phyloP scores from a whole-genome alignment of 352 stramenopile genomes.

The Phytophthora fragariaefolia region DNA sequence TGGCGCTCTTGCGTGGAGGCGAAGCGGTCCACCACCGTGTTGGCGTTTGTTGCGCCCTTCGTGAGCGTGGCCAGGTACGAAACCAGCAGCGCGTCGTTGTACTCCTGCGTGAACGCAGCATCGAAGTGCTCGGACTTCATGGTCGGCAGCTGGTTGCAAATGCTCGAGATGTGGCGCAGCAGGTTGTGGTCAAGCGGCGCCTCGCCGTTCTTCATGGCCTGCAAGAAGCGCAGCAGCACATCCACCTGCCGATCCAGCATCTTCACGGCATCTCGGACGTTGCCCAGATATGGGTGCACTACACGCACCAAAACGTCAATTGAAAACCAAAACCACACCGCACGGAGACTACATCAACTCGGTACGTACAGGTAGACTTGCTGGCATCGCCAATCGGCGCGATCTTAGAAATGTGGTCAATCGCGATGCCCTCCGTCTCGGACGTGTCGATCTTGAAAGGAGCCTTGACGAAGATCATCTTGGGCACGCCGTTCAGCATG shows the following conservation, averaged over 20 bases:
- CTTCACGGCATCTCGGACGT: conserved; percentile 83
- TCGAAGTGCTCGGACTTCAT: conserved; percentile 83
- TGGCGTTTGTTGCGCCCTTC: conserved; percentile 80
- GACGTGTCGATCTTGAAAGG: conserved; percentile 90
- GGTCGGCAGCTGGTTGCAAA: conserved; percentile 85
- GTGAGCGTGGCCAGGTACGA: conserved; percentile 87
- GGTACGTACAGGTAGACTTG: conserved; percentile 65
- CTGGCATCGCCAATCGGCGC: conserved; percentile 68
- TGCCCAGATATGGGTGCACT: conserved; percentile 86
- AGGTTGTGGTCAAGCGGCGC: conserved; percentile 80
- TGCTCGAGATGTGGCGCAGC: conserved; percentile 86
- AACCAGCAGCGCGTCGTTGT: conserved; percentile 84
- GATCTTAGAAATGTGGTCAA: conserved; percentile 92
- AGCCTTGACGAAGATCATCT: conserved; percentile 91
- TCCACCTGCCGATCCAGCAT: conserved; percentile 88
- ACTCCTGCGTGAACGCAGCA: conserved; percentile 77
- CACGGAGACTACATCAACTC: neutral
- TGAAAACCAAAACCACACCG: conserved; percentile 9
- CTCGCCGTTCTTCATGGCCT: conserved; percentile 78
- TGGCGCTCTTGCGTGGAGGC: conserved; percentile 73
- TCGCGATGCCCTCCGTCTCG: conserved; percentile 86
- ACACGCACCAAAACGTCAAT: conserved; percentile 16
- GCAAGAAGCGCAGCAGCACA: conserved; percentile 74
- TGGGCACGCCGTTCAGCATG: conserved; percentile 82
- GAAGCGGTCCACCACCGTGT: conserved; percentile 86